These are phyloP conservation scores for Cercospora citrullina DNA, from an alignment of 2,329 filamentous ascomycete genomes.

Conservation along the genomic window DNA sequence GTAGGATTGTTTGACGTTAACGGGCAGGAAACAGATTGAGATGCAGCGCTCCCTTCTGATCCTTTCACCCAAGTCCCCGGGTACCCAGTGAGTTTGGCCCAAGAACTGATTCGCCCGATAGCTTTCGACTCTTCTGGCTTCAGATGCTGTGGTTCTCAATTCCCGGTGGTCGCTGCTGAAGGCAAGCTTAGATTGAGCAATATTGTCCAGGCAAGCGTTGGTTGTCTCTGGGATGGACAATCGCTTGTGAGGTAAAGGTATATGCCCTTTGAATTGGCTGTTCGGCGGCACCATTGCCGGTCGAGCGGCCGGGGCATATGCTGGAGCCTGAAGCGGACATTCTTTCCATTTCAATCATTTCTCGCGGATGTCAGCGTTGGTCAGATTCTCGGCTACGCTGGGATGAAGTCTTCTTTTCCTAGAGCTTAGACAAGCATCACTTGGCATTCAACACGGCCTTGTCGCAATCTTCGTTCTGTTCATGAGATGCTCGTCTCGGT, in stretches of 20 bases:
- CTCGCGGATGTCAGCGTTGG: not conserved
- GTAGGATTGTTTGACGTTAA: not conserved
- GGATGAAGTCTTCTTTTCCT: not conserved
- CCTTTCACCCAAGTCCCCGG: not conserved
- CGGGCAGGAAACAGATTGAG: slow-evolving; percentile 1
- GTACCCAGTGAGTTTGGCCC: too few relatives aligned
- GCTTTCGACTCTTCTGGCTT: not conserved
- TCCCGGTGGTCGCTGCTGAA: not conserved
- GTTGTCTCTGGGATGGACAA: too few relatives aligned
- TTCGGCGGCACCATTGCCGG: not conserved
- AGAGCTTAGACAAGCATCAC: not conserved
- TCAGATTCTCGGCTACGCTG: not conserved
- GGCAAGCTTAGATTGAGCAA: slow-evolving; percentile 2
- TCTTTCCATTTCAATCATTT: not conserved
- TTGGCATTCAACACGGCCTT: not conserved
- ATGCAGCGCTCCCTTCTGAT: slow-evolving; percentile 8
- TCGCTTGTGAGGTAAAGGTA: not conserved
- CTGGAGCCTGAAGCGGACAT: slow-evolving; percentile 4
- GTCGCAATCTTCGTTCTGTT: not conserved
- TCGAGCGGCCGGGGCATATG: not conserved
- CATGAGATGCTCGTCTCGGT: not conserved
- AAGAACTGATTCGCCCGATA: not conserved
- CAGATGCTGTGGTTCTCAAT: not conserved
- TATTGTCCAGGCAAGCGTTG: not conserved
- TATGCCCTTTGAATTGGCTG: not conserved